Base-by-base conservation (phyloP, 192 early-diverging fungal genomes). In the Diversispora eburnea region DNA sequence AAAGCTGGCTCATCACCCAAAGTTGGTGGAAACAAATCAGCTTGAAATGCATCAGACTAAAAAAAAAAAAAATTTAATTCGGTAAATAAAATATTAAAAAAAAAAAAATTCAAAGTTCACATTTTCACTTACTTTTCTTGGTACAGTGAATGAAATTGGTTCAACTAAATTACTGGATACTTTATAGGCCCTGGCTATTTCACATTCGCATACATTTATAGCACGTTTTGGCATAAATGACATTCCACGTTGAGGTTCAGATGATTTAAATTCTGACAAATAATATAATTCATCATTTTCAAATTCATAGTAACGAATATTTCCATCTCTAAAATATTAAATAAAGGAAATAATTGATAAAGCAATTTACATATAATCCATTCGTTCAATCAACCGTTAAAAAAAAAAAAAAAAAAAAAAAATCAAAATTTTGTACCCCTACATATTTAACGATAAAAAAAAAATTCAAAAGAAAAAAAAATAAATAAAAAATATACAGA, bases 231-330 rank as follows among this genome's bases (percentile, higher is more conserved):
- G 96, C 83, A 98, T 83, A 74, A 92, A 95, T 22, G 86, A 89
- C 75, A 99, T 84, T 25, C 98, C 98, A 76, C 98, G 92, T 78
- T 96, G 94, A 62, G 96, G 94, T 48, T 95, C 94, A 6, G 86
- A 76, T 41, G 95, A 94, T 75, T 95, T 88, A 83, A 90, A 96
- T 79, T 96, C 93, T 46, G 95, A 91, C 45, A 99, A 80, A 57
- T 79, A 83, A 84, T 88, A 91, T 77, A 99, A 77, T 60, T 94
- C 93, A 75, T 98, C 96, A 76, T 98, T 94, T 68, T 91, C 92
- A 78, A 91, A 97, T 85, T 99, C 98, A 79, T 92, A 99, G 86
- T 98, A 98, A 42, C 96, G 91, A 79, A 99, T 98, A 82, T 95
- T 99, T 51, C 95, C 97, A 83, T 99, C 97, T 75, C 97, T 93